A percentile compares a stretch with the other conserved stretches of the same genome.
These are phyloP conservation scores for Licmophora abbreviata DNA, from an alignment of 108 stramenopile genomes.

Conservation along the genomic window DNA sequence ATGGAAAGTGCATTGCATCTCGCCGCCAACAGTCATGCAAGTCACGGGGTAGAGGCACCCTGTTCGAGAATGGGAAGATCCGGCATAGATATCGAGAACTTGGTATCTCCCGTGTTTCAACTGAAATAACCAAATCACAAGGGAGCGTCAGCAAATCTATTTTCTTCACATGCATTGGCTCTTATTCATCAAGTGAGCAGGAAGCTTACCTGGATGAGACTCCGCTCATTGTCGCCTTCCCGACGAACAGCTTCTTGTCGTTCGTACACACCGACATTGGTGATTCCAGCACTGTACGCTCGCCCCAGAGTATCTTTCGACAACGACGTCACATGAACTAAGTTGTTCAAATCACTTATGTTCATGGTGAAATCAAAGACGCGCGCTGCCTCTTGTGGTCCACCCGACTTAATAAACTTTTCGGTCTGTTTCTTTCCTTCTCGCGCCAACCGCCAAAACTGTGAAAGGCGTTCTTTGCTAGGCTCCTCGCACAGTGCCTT, in stretches of 20 bases:
- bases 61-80: constrained; percentile 60
- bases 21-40: constrained; percentile 64
- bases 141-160: too few relatives aligned
- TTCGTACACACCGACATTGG: constrained; percentile 81
- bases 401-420: constrained; percentile 50
- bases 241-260: constrained; percentile 48
- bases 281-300: constrained; percentile 77
- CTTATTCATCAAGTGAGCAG: background rate
- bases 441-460: constrained; percentile 67
- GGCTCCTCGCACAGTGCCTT: constrained; percentile 31
- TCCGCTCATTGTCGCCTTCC: constrained; percentile 28
- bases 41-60: constrained; percentile 70
- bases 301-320: constrained; percentile 75
- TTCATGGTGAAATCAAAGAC: constrained; percentile 85
- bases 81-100: constrained; percentile 70
- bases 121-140: constrained; percentile 9
- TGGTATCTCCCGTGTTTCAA: constrained; percentile 59
- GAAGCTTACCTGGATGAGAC: constrained; percentile 32
- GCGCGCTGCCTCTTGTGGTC: constrained; percentile 67
- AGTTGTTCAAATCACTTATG: constrained; percentile 72
- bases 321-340: constrained; percentile 71
- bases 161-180: too few relatives aligned
- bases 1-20: constrained; percentile 74
- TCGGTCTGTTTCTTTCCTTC: constrained; percentile 63
- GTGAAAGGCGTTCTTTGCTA: constrained; percentile 12